Evolutionary conservation across 306 rosid species (phyloP).

Genomic region (Amphicarpaea edgeworthii): DNA sequence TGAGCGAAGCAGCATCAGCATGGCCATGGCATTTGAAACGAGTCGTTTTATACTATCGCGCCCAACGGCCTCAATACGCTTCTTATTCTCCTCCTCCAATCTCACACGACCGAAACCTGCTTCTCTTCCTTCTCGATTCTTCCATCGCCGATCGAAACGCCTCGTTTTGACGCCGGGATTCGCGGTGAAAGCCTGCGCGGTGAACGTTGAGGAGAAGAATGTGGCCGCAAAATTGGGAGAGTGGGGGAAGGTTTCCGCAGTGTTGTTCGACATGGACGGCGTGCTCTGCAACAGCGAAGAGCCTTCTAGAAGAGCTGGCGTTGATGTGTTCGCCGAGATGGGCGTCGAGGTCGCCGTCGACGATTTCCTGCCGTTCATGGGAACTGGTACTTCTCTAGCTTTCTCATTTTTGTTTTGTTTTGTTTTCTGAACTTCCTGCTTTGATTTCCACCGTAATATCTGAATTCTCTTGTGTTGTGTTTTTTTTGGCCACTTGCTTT

Average conservation of each 20-base stretch:
- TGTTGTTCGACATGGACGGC: conserved; percentile 97
- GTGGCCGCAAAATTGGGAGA: conserved; percentile 49
- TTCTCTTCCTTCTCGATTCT: conserved; percentile 50
- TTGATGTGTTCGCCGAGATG: conserved; percentile 84
- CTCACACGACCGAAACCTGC: conserved; percentile 45
- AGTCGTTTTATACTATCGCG: conserved; percentile 50
- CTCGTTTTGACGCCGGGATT: conserved; percentile 47
- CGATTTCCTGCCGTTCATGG: conserved; percentile 91
- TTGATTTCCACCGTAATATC: neutral
- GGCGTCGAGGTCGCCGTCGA: conserved; percentile 83
- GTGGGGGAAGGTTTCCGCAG: conserved; percentile 94
- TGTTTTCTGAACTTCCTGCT: neutral
- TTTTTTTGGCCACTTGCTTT: too few species aligned
- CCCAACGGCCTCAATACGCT: conserved; percentile 46
- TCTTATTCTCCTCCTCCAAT: conserved; percentile 49
- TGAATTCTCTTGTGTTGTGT: too few species aligned
- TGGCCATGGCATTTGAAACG: conserved; percentile 54
- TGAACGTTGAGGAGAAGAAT: conserved; percentile 67
- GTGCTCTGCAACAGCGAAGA: conserved; percentile 94
- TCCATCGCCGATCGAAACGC: conserved; percentile 58
- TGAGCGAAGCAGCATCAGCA: neutral
- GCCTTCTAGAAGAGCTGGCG: conserved; percentile 82
- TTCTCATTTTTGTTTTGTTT: neutral
- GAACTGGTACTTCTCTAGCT: conserved; percentile 68
- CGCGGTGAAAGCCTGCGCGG: conserved; percentile 59